Percentiles rank a stretch among this genome's conserved stretches.
phyloP scores from a whole-genome alignment of 2,329 filamentous ascomycete genomes.

The Trichoderma polysporum region DNA sequence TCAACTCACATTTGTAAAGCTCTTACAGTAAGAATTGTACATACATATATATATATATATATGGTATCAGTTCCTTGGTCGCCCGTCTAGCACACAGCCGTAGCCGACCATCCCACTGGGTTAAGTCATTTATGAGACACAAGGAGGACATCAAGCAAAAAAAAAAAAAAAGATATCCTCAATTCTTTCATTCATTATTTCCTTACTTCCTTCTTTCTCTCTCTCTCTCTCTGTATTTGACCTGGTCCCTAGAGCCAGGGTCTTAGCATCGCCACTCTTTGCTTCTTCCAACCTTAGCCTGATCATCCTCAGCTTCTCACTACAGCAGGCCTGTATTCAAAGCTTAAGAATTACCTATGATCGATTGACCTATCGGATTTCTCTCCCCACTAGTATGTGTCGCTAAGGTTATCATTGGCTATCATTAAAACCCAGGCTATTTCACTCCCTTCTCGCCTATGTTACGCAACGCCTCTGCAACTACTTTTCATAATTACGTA shows the following conservation, averaged over 20 bases:
- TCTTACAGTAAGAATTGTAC: neutral
- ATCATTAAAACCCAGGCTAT: neutral
- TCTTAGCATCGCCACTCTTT: neutral
- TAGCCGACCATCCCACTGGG: neutral
- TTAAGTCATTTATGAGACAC: neutral
- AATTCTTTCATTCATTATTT: neutral
- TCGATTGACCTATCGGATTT: neutral
- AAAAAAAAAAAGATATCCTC: neutral
- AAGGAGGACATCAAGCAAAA: neutral
- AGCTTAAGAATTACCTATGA: neutral
- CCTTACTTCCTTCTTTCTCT: neutral
- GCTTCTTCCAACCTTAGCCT: neutral
- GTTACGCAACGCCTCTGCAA: conserved; percentile 10
- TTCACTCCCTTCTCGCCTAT: neutral
- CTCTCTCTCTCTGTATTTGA: neutral
- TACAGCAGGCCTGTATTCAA: neutral
- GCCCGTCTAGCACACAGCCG: neutral
- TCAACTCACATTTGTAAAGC: neutral
- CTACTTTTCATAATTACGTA: neutral
- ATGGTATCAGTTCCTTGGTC: neutral
- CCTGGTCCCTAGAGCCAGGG: neutral
- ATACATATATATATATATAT: conserved; percentile 6
- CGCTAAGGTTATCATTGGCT: neutral
- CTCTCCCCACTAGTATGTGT: neutral
- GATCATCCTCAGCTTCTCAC: neutral